A percentile compares a stretch with the other conserved stretches of the same genome.
Evolutionary conservation across 495 filamentous ascomycete species (phyloP).

Genomic region (Aspergillus leporis): DNA sequence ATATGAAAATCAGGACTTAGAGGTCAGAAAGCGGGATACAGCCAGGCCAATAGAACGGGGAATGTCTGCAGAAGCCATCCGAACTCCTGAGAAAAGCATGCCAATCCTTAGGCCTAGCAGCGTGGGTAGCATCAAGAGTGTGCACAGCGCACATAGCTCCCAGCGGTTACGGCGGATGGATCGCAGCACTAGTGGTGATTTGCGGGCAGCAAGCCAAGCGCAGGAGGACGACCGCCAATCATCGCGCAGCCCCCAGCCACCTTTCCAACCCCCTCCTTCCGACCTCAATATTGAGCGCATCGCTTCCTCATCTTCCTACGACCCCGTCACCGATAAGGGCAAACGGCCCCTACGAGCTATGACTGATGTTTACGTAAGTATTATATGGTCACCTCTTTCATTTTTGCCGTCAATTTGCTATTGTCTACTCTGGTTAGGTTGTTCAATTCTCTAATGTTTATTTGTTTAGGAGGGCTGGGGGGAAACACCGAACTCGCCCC

Average conservation of each 20-base stretch:
- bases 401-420: background rate
- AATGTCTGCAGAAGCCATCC: conserved; percentile 14
- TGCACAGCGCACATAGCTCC: conserved; percentile 15
- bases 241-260: conserved; percentile 19
- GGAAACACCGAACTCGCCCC: conserved; percentile 85
- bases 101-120: conserved; percentile 37
- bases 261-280: conserved; percentile 19
- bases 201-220: conserved; percentile 65
- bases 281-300: conserved; percentile 46
- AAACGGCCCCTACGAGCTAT: conserved; percentile 80
- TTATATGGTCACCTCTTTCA: conserved; percentile 9
- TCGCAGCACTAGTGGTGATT: conserved; percentile 75
- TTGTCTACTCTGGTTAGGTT: background rate
- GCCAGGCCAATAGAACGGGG: conserved; percentile 4
- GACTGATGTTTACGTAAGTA: conserved; percentile 91
- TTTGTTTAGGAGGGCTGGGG: conserved; percentile 82
- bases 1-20: conserved; percentile 21
- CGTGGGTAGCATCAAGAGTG: conserved; percentile 26
- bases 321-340: conserved; percentile 82
- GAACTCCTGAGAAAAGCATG: conserved; percentile 37
- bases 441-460: conserved; percentile 11
- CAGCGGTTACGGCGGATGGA: conserved; percentile 71
- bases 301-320: conserved; percentile 63
- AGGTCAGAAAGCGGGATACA: conserved; percentile 12
- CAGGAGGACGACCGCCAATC: conserved; percentile 30